phyloP scores from a whole-genome alignment of 139 green algal species.

The Chlamydomonas sphaeroides region DNA sequence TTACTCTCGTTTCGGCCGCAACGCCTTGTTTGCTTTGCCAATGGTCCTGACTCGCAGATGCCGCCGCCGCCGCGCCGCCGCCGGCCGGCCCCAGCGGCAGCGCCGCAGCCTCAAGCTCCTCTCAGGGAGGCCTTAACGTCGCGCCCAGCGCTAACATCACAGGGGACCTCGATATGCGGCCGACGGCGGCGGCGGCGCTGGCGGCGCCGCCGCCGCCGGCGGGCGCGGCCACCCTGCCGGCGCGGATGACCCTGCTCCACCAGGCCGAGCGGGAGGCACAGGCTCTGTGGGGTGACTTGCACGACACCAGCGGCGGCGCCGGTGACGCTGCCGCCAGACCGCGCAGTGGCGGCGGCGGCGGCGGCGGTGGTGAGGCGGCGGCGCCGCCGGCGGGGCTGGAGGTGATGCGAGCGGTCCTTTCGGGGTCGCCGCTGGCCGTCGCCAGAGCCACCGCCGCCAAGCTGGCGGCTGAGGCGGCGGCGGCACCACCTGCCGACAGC shows the following conservation, averaged over 20 bases:
- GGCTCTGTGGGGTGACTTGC: too few species aligned
- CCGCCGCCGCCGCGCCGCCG: neutral
- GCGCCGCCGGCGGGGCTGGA: neutral
- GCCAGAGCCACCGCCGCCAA: neutral
- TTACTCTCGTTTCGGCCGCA: too few species aligned
- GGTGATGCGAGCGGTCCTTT: slow-evolving; percentile 22
- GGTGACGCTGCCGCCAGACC: neutral
- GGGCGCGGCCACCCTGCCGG: too few species aligned
- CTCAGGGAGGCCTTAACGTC: neutral
- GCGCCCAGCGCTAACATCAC: slow-evolving; percentile 15
- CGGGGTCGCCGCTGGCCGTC: neutral
- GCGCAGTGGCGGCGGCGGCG: neutral
- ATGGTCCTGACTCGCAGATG: too few species aligned
- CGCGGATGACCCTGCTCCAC: neutral
- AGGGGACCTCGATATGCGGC: slow-evolving; percentile 3
- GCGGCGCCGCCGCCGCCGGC: neutral
- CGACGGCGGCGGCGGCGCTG: neutral
- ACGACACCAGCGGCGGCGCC: too few species aligned
- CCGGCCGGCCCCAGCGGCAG: neutral
- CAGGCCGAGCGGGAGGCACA: neutral
- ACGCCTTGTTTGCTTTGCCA: too few species aligned
- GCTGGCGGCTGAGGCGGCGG: neutral
- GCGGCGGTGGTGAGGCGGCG: too few species aligned
- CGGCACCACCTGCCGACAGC: neutral
- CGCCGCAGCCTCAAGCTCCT: neutral